These are phyloP conservation scores for Hypoxylon lenormandii DNA, from an alignment of 495 filamentous ascomycete species.

Conservation along the genomic window DNA sequence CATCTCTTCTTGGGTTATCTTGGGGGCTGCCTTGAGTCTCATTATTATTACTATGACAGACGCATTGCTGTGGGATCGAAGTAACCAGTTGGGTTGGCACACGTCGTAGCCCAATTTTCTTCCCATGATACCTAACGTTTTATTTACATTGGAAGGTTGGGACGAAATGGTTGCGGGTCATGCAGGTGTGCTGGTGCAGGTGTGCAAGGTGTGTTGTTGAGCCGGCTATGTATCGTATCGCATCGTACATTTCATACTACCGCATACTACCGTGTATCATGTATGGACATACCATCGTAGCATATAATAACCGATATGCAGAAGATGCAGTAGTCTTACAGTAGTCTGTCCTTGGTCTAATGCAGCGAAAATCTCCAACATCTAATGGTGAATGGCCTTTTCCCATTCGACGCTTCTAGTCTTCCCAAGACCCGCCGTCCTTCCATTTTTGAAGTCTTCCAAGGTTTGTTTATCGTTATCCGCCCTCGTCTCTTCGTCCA, in stretches of 20 bases:
- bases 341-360: conserved; percentile 8
- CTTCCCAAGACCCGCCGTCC: conserved; percentile 13
- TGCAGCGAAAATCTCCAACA: conserved; percentile 9
- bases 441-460: conserved; percentile 31
- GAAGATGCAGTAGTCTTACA: conserved; percentile 41
- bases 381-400: conserved; percentile 21
- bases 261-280: too few species aligned
- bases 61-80: conserved; percentile 18
- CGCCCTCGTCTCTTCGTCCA: conserved; percentile 4
- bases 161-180: not conserved
- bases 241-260: too few species aligned
- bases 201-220: conserved; percentile 20
- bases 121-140: conserved; percentile 24
- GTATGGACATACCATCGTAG: too few species aligned
- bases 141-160: conserved; percentile 19
- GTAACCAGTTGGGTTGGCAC: conserved; percentile 35
- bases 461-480: conserved; percentile 30
- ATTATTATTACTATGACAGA: conserved; percentile 38
- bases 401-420: conserved; percentile 28
- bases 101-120: conserved; percentile 34
- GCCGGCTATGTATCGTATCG: conserved; percentile 9
- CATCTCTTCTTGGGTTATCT: conserved; percentile 5
- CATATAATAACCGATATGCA: conserved; percentile 32
- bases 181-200: not conserved
- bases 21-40: conserved; percentile 2